Evolutionary conservation across 257 asterid species (phyloP).

Genomic region (Salvia splendens): DNA sequence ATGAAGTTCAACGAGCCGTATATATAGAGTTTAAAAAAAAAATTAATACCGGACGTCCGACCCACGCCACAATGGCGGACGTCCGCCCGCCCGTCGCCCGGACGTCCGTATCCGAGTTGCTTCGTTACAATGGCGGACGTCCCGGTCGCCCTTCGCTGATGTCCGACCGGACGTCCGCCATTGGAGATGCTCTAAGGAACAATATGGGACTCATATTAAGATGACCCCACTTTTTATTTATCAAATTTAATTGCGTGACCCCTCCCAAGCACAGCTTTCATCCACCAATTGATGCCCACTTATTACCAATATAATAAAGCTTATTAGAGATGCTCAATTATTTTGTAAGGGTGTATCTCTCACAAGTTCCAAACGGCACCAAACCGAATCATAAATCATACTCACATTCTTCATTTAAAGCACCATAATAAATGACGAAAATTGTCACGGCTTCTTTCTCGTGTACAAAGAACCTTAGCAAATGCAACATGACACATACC

Average conservation of each 20-base stretch:
- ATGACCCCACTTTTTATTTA: slow-evolving; percentile 28
- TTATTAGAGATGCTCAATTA: slow-evolving; percentile 4
- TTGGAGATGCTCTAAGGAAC: too few relatives aligned
- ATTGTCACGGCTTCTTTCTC: not conserved
- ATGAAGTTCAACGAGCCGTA: too few relatives aligned
- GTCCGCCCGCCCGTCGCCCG: too few relatives aligned
- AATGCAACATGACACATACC: not conserved
- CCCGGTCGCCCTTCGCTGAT: too few relatives aligned
- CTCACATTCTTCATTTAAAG: slow-evolving; percentile 3
- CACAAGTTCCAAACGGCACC: slow-evolving; percentile 8
- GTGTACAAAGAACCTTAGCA: not conserved
- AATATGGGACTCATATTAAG: slow-evolving; percentile 28
- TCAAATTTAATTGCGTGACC: slow-evolving; percentile 5
- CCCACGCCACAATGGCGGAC: too few relatives aligned
- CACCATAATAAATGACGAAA: slow-evolving; percentile 14
- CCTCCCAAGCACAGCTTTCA: slow-evolving; percentile 27
- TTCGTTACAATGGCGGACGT: too few relatives aligned
- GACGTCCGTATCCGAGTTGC: too few relatives aligned
- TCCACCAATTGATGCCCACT: slow-evolving; percentile 22
- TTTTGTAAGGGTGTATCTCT: slow-evolving; percentile 6
- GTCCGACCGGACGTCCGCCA: too few relatives aligned
- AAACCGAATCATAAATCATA: not conserved
- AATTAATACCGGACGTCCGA: too few relatives aligned
- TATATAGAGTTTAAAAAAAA: too few relatives aligned
- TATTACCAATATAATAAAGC: slow-evolving; percentile 2